Evolutionary conservation across 345 rosid species (phyloP).

Genomic region (Angophora floribunda): DNA sequence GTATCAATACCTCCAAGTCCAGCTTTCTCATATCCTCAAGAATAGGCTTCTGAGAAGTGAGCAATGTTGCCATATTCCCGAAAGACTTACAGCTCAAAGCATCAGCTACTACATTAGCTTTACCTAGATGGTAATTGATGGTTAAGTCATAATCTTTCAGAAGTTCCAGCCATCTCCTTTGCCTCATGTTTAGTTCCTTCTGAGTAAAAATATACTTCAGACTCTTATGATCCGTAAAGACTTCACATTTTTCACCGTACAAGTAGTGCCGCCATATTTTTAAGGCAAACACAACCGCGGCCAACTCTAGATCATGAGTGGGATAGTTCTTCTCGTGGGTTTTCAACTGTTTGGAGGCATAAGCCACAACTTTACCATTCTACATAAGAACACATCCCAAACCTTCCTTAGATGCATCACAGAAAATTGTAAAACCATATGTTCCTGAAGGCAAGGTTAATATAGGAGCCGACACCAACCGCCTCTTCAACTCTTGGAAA

Average conservation of each 20-base stretch:
- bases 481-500: not conserved
- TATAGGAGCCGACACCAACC: not conserved
- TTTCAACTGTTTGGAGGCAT: not conserved
- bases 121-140: not conserved
- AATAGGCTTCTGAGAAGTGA: not conserved
- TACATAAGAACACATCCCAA: not conserved
- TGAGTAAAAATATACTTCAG: not conserved
- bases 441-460: not conserved
- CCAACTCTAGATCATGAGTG: not conserved
- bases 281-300: not conserved
- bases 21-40: not conserved
- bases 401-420: no score
- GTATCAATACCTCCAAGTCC: no score
- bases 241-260: not conserved
- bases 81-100: not conserved
- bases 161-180: not conserved
- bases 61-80: not conserved
- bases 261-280: not conserved
- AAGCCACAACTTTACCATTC: not conserved
- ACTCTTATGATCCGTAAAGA: not conserved
- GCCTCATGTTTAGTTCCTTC: no score
- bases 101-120: not conserved
- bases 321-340: not conserved
- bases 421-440: not conserved
- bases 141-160: not conserved